A percentile compares a stretch with the other conserved stretches of the same genome.
Evolutionary conservation across 768 basidiomycete genomes (phyloP).

Genomic region (Panus rudis): DNA sequence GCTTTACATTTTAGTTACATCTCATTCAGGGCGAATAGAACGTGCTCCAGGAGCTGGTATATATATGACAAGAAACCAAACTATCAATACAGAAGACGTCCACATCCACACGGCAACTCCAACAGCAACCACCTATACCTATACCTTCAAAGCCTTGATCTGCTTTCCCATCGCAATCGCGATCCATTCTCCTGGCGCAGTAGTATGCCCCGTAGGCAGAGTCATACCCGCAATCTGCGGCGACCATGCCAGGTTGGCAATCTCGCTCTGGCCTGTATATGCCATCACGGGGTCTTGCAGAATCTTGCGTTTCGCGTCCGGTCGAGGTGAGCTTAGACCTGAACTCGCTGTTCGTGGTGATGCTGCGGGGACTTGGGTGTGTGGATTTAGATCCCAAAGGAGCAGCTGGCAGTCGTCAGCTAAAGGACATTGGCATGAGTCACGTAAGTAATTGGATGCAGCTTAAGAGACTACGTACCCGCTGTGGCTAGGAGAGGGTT

Average conservation of each 20-base stretch:
- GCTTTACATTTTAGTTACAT: too few species aligned
- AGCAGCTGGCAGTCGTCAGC: slow-evolving; percentile 94
- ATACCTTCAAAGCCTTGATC: slow-evolving; percentile 78
- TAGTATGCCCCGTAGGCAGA: slow-evolving; percentile 68
- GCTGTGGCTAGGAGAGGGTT: slow-evolving; percentile 83
- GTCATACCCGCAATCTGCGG: slow-evolving; percentile 72
- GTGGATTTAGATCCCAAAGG: slow-evolving; percentile 78
- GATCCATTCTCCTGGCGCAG: slow-evolving; percentile 78
- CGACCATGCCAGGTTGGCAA: slow-evolving; percentile 87
- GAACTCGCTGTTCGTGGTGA: slow-evolving; percentile 67
- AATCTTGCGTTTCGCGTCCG: slow-evolving; percentile 70
- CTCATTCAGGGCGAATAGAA: neutral
- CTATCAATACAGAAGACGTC: too few species aligned
- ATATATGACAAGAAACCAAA: too few species aligned
- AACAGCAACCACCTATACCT: too few species aligned
- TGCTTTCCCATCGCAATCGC: slow-evolving; percentile 78
- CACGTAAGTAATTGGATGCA: neutral
- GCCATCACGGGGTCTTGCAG: slow-evolving; percentile 78
- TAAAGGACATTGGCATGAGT: slow-evolving; percentile 24
- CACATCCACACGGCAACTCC: too few species aligned
- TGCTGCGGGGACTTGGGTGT: slow-evolving; percentile 48
- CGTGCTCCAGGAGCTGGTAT: too few species aligned
- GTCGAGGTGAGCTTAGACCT: slow-evolving; percentile 72
- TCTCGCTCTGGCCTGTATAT: slow-evolving; percentile 70
- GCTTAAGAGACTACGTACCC: slow-evolving; percentile 39